Conservation (phyloP, 2,329 filamentous ascomycete genomes). For the Colletotrichum abscissum region DNA sequence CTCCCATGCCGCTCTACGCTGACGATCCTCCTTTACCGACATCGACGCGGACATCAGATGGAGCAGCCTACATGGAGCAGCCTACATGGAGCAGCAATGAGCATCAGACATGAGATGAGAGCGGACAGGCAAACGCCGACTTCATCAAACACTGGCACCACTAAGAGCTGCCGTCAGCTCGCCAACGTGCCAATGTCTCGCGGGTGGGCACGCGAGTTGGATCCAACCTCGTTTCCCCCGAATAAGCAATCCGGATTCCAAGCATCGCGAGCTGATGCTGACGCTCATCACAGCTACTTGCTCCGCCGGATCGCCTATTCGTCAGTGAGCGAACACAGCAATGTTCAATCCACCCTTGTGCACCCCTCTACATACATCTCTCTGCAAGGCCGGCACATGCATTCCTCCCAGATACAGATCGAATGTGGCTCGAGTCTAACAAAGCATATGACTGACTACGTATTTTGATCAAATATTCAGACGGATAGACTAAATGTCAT, state of each 20-base stretch:
- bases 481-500: not conserved
- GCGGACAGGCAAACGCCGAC: constrained; percentile 11
- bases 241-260: constrained; percentile 1
- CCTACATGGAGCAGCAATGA: constrained; percentile 3
- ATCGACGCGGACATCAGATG: constrained; percentile 6
- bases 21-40: not conserved
- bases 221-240: not conserved
- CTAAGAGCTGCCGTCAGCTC: not conserved
- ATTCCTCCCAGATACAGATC: constrained; percentile 1
- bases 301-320: constrained; percentile 4
- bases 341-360: not conserved
- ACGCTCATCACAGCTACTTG: constrained; percentile 5
- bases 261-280: constrained; percentile 17
- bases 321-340: constrained; percentile 1
- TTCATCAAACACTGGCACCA: constrained; percentile 23
- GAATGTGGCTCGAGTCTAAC: not conserved
- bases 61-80: constrained; percentile 12
- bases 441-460: not conserved
- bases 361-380: not conserved
- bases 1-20: not conserved
- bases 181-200: not conserved
- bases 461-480: not conserved
- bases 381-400: constrained; percentile 18
- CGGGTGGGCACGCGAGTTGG: not conserved
- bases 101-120: constrained; percentile 13